These are phyloP conservation scores for Calocybe gangraenosa DNA, from an alignment of 768 basidiomycete genomes.

Conservation along the genomic window DNA sequence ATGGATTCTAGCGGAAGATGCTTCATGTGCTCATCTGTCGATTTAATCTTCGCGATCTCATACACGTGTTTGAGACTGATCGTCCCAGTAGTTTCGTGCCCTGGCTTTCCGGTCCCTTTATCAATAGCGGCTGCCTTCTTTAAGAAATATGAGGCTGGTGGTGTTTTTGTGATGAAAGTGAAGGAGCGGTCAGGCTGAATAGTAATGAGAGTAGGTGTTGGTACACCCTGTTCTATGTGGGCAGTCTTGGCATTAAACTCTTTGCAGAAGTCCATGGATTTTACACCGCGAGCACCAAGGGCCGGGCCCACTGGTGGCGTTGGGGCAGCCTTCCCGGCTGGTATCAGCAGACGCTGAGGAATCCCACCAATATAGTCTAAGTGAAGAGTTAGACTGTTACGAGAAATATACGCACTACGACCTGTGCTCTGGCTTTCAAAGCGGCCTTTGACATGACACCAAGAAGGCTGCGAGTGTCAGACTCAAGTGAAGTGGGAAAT, in stretches of 20 bases:
- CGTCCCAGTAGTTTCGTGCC: conserved; percentile 74
- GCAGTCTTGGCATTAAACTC: conserved; percentile 99
- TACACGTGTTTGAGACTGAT: conserved; percentile 96
- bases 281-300: conserved; percentile 95
- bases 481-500: neutral
- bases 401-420: conserved; percentile 56
- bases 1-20: conserved; percentile 85
- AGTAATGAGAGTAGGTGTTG: conserved; percentile 88
- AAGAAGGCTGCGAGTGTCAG: neutral
- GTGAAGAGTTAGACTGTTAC: neutral
- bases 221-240: conserved; percentile 78
- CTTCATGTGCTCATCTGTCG: conserved; percentile 83
- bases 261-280: conserved; percentile 99
- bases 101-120: conserved; percentile 82
- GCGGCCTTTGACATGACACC: conserved; percentile 64
- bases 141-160: conserved; percentile 84
- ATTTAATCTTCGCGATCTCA: conserved; percentile 98
- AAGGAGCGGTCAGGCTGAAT: conserved; percentile 95
- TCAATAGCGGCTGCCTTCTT: conserved; percentile 89
- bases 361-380: conserved; percentile 12
- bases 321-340: conserved; percentile 93
- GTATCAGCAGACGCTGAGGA: conserved; percentile 74
- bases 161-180: conserved; percentile 89
- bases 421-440: conserved; percentile 59
- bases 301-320: conserved; percentile 97